Conservation (phyloP, 768 basidiomycete species). For the Tricholoma bakamatsutake region DNA sequence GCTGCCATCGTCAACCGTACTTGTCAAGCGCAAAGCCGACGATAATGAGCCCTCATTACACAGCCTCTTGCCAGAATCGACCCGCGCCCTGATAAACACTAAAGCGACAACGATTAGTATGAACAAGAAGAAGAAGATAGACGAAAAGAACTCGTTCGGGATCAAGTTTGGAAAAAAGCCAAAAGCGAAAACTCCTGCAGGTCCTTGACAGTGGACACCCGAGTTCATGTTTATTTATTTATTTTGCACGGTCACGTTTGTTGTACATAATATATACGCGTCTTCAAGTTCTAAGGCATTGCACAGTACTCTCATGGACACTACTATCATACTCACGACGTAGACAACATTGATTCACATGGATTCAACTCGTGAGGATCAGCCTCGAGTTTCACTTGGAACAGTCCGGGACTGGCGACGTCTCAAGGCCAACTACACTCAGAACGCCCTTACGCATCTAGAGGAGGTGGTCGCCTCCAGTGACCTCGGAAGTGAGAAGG, state of each 20-base stretch:
- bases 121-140: conserved; percentile 58
- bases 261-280: too few relatives aligned
- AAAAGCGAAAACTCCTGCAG: conserved; percentile 12
- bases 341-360: conserved; percentile 14
- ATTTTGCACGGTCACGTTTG: conserved; percentile 6
- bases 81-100: conserved; percentile 50
- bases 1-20: conserved; percentile 33
- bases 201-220: too few relatives aligned
- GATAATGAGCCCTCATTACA: conserved; percentile 69
- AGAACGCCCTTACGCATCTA: conserved; percentile 38
- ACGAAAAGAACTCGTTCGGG: conserved; percentile 59
- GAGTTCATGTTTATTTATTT: background rate
- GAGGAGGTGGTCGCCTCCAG: conserved; percentile 39
- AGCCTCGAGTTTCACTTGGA: conserved; percentile 55
- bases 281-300: too few relatives aligned
- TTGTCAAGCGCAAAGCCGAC: conserved; percentile 85
- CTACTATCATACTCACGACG: background rate
- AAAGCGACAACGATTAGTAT: conserved; percentile 36
- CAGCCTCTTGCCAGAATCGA: conserved; percentile 61
- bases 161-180: conserved; percentile 66
- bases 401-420: conserved; percentile 62
- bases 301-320: background rate
- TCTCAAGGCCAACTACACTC: conserved; percentile 47
- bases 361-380: conserved; percentile 35
- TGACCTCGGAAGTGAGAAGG: conserved; percentile 36